Conservation (phyloP, 108 stramenopile genomes). For the Nitzschia sp. region DNA sequence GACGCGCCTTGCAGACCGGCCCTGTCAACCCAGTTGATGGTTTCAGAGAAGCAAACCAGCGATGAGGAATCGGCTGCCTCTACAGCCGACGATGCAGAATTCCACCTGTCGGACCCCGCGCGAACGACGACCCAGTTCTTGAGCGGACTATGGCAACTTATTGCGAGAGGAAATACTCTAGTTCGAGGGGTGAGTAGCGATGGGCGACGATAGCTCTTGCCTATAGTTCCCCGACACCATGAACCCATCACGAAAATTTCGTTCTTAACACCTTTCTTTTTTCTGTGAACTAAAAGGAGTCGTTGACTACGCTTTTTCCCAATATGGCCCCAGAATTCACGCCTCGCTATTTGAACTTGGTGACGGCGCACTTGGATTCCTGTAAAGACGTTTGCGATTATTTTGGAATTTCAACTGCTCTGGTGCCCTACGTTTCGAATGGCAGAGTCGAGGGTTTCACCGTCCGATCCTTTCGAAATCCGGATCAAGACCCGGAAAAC, state of each 20-base stretch:
- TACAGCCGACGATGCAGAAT: slow-evolving; percentile 22
- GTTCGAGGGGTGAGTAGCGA: slow-evolving; percentile 55
- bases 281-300: slow-evolving; percentile 29
- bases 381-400: slow-evolving; percentile 89
- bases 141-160: slow-evolving; percentile 65
- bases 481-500: slow-evolving; percentile 43
- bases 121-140: slow-evolving; percentile 70
- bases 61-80: background rate
- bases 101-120: slow-evolving; percentile 53
- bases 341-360: slow-evolving; percentile 53
- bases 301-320: slow-evolving; percentile 70
- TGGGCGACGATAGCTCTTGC: background rate
- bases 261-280: background rate
- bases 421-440: slow-evolving; percentile 50
- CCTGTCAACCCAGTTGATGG: too few relatives aligned
- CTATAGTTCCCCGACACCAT: background rate
- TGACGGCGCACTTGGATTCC: slow-evolving; percentile 78
- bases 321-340: slow-evolving; percentile 56
- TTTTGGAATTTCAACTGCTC: slow-evolving; percentile 73
- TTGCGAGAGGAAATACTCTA: slow-evolving; percentile 59
- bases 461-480: slow-evolving; percentile 71
- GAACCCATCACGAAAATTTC: background rate
- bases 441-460: slow-evolving; percentile 65
- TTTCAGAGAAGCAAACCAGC: too few relatives aligned
- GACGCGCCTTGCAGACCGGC: too few relatives aligned